A percentile compares a stretch with the other conserved stretches of the same genome.
Evolutionary conservation across 192 early-diverging fungal species (phyloP).

Genomic region (Gamsiella multidivaricata): DNA sequence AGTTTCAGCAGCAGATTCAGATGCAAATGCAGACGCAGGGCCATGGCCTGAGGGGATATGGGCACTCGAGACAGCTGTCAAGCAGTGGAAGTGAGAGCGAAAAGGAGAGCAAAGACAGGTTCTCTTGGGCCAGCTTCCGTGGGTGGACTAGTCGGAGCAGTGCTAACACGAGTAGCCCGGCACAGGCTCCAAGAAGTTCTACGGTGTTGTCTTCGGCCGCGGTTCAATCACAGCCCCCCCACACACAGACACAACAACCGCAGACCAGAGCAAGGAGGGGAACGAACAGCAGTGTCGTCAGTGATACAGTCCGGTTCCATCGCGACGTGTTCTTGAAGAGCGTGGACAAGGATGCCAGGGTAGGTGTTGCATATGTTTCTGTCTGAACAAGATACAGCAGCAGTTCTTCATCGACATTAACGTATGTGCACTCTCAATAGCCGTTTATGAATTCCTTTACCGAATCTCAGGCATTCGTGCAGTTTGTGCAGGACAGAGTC

Average conservation of each 20-base stretch:
- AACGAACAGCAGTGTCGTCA: slow-evolving; percentile 25
- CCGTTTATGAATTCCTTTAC: slow-evolving; percentile 72
- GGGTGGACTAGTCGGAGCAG: slow-evolving; percentile 33
- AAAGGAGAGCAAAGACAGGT: slow-evolving; percentile 11
- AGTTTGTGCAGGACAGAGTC: slow-evolving; percentile 82
- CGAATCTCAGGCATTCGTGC: slow-evolving; percentile 82
- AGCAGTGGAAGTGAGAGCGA: slow-evolving; percentile 37
- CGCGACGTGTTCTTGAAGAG: slow-evolving; percentile 69
- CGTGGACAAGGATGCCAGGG: slow-evolving; percentile 57
- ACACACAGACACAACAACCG: slow-evolving; percentile 11
- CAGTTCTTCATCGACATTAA: not conserved
- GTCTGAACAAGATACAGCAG: not conserved
- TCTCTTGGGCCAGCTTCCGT: slow-evolving; percentile 42
- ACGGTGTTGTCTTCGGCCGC: not conserved
- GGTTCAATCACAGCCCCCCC: not conserved
- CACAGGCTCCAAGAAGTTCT: not conserved
- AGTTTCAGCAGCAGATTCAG: slow-evolving; percentile 22
- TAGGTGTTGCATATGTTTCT: slow-evolving; percentile 6
- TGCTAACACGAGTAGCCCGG: not conserved
- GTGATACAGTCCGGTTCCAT: slow-evolving; percentile 60
- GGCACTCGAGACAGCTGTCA: slow-evolving; percentile 30
- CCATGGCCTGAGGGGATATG: slow-evolving; percentile 1
- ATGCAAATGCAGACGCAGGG: slow-evolving; percentile 8
- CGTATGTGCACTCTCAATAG: too few species aligned
- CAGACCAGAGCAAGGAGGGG: slow-evolving; percentile 36